phyloP scores from a whole-genome alignment of 192 early-diverging fungal genomes.

The Podila epigama region DNA sequence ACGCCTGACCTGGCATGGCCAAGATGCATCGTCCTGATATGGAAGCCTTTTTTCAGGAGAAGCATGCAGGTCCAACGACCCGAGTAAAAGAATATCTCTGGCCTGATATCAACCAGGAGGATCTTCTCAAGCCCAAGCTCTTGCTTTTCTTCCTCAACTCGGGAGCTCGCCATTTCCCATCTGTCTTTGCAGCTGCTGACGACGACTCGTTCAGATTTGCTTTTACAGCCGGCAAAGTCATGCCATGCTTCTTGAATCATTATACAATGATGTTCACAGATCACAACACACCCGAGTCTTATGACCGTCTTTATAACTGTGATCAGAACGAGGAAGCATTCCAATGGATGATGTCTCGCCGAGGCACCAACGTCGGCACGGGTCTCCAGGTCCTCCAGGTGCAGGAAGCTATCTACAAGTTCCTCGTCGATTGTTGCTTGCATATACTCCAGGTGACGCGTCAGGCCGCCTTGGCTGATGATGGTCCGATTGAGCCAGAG shows the following conservation, averaged over 20 bases:
- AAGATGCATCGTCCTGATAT: slow-evolving; percentile 29
- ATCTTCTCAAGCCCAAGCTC: slow-evolving; percentile 33
- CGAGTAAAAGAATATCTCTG: slow-evolving; percentile 13
- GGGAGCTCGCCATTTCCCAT: slow-evolving; percentile 27
- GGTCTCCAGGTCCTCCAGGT: slow-evolving; percentile 31
- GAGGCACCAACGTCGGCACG: slow-evolving; percentile 10
- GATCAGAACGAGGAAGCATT: slow-evolving; percentile 19
- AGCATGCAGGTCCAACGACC: not conserved
- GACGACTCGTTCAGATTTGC: slow-evolving; percentile 22
- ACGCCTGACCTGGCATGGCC: slow-evolving; percentile 32
- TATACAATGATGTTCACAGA: slow-evolving; percentile 40
- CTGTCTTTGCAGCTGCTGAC: slow-evolving; percentile 31
- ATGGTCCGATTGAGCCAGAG: slow-evolving; percentile 20
- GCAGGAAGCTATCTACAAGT: slow-evolving; percentile 29
- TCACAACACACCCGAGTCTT: slow-evolving; percentile 25
- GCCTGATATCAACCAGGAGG: slow-evolving; percentile 43
- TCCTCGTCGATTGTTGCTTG: slow-evolving; percentile 26
- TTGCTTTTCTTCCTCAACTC: slow-evolving; percentile 38
- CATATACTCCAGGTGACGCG: slow-evolving; percentile 29
- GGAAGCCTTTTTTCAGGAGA: slow-evolving; percentile 21
- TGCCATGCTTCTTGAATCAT: slow-evolving; percentile 21
- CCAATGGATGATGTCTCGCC: slow-evolving; percentile 8
- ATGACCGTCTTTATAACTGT: slow-evolving; percentile 24
- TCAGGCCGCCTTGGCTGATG: slow-evolving; percentile 8
- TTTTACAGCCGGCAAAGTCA: slow-evolving; percentile 18